Evolutionary conservation across 2,329 filamentous ascomycete species (phyloP), one percentile per base, ranked within the genome.

Genomic region (Pseudopyricularia cyperi): DNA sequence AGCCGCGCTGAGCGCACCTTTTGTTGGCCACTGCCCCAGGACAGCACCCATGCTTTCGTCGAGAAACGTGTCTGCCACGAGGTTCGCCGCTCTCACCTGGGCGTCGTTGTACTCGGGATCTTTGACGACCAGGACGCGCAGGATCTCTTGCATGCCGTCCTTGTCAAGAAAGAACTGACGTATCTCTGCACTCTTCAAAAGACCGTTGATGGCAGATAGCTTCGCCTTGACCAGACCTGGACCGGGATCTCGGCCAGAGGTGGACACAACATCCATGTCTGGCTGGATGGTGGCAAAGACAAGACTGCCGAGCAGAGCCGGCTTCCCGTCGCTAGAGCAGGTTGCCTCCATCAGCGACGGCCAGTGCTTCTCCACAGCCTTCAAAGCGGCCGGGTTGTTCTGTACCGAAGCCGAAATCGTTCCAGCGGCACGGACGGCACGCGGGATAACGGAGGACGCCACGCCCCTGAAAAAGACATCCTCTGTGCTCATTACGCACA

Each of bases 21-120:
- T 68, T 1, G 76, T 67, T 0, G 79, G 79, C 79, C 79, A 84
- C 55, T 77, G 65, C 0, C 78, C 77, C 17, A 74, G 56, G 24
- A 68, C 67, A 2, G 80, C 80, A 39, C 80, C 80, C 72, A 83
- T 80, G 53, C 76, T 72, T 55, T 75, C 73, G 59, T 86, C 82
- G n/a, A 86, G 66, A 60, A 85, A 86, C 54, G 73, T 81, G 60
- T 86, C 82, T 33, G 77, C 70, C 28, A 83, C 71, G 52, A 85
- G 69, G 54, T 79, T 71, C 2, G 75, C 78, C 24, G 76, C 73
- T 59, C 75, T 79, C 53, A 71, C 71, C 60, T 76, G 71, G 6
- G 76, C 72, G 1, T 66, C 60, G 14, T 71, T 71, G 68, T 79
- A 78, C 26, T 70, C 68, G 4, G 67, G 63, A n/a, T 66, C 71